Conservation (phyloP, 2,329 filamentous ascomycete genomes). For the Penicillium sp. region DNA sequence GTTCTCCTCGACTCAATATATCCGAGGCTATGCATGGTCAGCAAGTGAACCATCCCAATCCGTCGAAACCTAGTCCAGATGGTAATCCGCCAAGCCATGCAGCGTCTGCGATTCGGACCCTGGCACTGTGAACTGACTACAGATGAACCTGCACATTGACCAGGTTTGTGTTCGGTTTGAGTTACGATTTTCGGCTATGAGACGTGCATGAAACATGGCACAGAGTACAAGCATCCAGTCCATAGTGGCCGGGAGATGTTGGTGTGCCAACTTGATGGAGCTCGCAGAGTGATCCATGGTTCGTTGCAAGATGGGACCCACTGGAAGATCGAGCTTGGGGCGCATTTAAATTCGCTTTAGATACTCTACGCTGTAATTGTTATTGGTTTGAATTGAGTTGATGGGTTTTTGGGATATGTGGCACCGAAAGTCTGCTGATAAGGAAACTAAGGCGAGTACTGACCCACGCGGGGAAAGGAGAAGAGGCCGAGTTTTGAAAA, state of each 20-base stretch:
- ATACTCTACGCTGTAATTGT: not conserved
- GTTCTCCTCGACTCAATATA: too few species aligned
- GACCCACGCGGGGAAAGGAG: too few species aligned
- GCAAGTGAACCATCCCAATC: not conserved
- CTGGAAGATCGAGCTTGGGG: not conserved
- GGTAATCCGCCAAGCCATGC: conserved; percentile 8
- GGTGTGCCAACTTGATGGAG: not conserved
- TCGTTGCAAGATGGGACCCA: not conserved
- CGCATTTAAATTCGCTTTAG: not conserved
- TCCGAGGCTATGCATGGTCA: not conserved
- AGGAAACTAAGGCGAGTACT: too few species aligned
- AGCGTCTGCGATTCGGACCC: too few species aligned
- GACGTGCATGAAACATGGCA: not conserved
- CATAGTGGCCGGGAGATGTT: not conserved
- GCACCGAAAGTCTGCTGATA: too few species aligned
- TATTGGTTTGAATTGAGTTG: too few species aligned
- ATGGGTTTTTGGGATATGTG: not conserved
- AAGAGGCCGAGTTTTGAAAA: too few species aligned
- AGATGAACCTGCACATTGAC: not conserved
- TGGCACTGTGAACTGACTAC: conserved; percentile 13
- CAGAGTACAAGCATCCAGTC: not conserved
- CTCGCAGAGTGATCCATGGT: not conserved
- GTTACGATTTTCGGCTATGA: not conserved
- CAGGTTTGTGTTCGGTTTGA: not conserved
- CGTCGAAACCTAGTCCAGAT: not conserved